Conservation (phyloP, 257 asterid genomes). For the Handroanthus guayacan region DNA sequence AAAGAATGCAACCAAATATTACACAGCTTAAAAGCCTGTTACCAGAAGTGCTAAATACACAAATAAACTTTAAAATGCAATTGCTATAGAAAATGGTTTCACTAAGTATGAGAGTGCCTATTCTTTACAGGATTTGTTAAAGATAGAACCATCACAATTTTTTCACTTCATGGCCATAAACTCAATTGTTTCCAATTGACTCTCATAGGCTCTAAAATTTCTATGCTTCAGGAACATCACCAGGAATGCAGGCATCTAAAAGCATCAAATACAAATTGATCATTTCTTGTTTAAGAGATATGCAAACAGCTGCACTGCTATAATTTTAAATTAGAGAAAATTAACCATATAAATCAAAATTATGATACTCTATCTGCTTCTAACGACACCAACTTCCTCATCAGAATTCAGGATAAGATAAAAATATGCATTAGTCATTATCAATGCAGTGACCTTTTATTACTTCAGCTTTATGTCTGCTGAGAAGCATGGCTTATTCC, state of each 20-base stretch:
- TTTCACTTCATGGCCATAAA: background rate
- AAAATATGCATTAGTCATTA: slow-evolving; percentile 10
- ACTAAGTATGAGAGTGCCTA: no score
- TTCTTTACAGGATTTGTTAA: no score
- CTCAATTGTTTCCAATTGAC: slow-evolving; percentile 1
- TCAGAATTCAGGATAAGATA: slow-evolving; percentile 2
- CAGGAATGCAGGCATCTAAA: slow-evolving; percentile 10
- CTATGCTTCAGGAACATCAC: background rate
- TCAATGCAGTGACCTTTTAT: slow-evolving; percentile 8
- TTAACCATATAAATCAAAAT: no score
- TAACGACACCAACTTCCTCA: slow-evolving; percentile 13
- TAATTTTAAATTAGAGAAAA: background rate
- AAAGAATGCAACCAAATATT: no score
- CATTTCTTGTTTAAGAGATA: background rate
- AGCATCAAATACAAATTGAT: background rate
- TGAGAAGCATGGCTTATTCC: slow-evolving; percentile 24
- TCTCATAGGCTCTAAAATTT: background rate
- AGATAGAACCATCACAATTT: slow-evolving; percentile 6
- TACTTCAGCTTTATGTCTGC: background rate
- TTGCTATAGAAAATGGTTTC: no score
- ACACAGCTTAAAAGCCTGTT: no score
- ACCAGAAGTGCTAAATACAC: no score
- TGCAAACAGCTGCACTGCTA: slow-evolving; percentile 13
- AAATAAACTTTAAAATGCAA: no score
- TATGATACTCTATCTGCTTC: background rate